Evolutionary conservation across 2,329 filamentous ascomycete genomes (phyloP), one percentile per base, ranked within the genome.

Genomic region (Reticulascus tulasneorum): DNA sequence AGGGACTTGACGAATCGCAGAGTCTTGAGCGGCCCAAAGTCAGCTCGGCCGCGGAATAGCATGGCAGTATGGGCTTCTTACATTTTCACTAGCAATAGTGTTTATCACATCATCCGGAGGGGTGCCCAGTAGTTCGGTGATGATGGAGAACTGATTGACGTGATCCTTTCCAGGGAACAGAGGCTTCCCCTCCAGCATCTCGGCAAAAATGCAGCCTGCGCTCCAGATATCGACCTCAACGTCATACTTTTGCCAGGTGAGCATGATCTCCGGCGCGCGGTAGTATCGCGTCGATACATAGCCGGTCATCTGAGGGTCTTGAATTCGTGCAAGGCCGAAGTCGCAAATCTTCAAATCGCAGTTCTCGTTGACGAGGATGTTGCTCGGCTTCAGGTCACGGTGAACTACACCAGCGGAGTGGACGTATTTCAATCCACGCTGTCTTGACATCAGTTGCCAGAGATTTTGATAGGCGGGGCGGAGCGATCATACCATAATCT

Each of bases 191-290:
- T 96, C 91, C 41, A 98, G 77, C 93, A 98, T 98, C 69, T 98
- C 93, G 26, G 93, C 93, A 53, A 98, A 97, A 59, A 98, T 98
- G 67, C 93, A 98, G 43, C 93, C 93, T 13, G 91, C 91, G 60
- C 93, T 97, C 93, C 93, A 98, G 59, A 98, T 95, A 61, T 98
- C 93, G 40, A 98, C 93, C 69, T 97, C 93, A 30, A 97, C 83
- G 52, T 98, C 93, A 67, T 98, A 98, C 71, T 98, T 98, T 73
- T 98, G 93, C 93, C 93, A 98, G 47, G 93, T 97, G 59, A 98
- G 88, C 93, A 98, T 98, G 60, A 98, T 98, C 66, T 98, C 93
- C 13, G 93, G 93, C 8, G 93, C 93, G 56, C 93, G 83, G 75
- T 98, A 98, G 75, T 98, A 98, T 73, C 93, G 77, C 45, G 93